Evolutionary conservation across 257 asterid genomes (phyloP).

Genomic region (Solanum appendiculatum): DNA sequence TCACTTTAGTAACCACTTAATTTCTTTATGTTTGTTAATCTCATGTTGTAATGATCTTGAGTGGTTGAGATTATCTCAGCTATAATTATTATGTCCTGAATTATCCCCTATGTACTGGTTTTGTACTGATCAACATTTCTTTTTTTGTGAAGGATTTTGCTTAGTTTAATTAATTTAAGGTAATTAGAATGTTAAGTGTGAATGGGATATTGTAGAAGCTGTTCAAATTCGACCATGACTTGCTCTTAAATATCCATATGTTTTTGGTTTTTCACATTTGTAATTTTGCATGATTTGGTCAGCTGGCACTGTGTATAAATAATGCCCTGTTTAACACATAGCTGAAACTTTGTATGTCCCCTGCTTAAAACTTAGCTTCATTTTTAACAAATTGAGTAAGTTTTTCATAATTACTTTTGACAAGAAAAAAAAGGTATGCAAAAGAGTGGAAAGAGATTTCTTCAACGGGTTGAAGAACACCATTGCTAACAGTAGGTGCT

Average conservation of each 20-base stretch:
- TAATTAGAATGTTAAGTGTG: conserved; percentile 23
- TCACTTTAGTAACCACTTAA: not conserved
- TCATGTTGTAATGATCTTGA: not conserved
- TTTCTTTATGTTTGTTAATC: not conserved
- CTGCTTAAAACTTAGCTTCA: too few species aligned
- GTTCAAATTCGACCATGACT: not conserved
- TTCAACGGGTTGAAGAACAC: too few species aligned
- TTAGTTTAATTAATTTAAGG: conserved; percentile 2
- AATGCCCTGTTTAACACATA: too few species aligned
- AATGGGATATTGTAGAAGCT: conserved; percentile 11
- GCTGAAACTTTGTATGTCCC: too few species aligned
- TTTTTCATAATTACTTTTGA: too few species aligned
- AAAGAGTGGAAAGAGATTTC: too few species aligned
- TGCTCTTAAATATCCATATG: not conserved
- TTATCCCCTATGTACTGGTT: not conserved
- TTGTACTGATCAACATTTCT: too few species aligned
- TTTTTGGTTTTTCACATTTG: conserved; percentile 1
- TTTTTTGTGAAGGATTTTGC: not conserved
- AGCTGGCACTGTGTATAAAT: not conserved
- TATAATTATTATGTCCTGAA: not conserved
- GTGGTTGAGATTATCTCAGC: not conserved
- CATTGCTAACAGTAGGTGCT: too few species aligned
- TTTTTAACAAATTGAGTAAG: too few species aligned
- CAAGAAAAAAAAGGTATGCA: too few species aligned
- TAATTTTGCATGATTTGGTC: not conserved